A percentile compares a stretch with the other conserved stretches of the same genome.
Conservation (phyloP, 2,329 filamentous ascomycete genomes). For the Chaetothyriales sp. region DNA sequence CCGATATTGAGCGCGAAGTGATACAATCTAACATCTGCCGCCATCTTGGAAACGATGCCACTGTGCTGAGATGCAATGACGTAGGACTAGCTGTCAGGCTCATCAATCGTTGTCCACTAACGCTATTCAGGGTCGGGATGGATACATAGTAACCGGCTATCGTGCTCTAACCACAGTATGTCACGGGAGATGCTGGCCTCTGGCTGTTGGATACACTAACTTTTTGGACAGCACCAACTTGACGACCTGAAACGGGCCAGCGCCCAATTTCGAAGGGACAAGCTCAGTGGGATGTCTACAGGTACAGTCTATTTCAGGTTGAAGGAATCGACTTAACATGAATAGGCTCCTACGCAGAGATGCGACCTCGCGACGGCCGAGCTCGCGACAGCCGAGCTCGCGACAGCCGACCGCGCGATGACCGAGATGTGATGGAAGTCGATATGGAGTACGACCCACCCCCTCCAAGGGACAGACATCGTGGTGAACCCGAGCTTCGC, state of each 20-base stretch:
- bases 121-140: conserved; percentile 46
- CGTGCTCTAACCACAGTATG: conserved; percentile 64
- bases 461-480: conserved; percentile 10
- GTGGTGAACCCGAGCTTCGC: conserved; percentile 6
- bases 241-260: conserved; percentile 41
- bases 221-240: conserved; percentile 37
- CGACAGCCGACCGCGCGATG: neutral
- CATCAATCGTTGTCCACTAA: conserved; percentile 54
- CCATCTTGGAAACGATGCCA: conserved; percentile 67
- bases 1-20: conserved; percentile 51
- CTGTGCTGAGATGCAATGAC: conserved; percentile 25
- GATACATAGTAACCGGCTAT: conserved; percentile 68
- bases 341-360: conserved; percentile 14
- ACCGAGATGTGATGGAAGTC: conserved; percentile 9
- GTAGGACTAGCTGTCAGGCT: conserved; percentile 43
- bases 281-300: neutral
- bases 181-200: conserved; percentile 1
- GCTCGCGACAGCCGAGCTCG: neutral
- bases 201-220: neutral
- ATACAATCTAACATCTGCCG: conserved; percentile 75
- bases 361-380: neutral
- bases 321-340: neutral
- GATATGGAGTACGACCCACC: conserved; percentile 12
- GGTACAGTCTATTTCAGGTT: neutral
- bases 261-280: conserved; percentile 31